phyloP scores from a whole-genome alignment of 352 stramenopile genomes.

The Phytophthora meadii region DNA sequence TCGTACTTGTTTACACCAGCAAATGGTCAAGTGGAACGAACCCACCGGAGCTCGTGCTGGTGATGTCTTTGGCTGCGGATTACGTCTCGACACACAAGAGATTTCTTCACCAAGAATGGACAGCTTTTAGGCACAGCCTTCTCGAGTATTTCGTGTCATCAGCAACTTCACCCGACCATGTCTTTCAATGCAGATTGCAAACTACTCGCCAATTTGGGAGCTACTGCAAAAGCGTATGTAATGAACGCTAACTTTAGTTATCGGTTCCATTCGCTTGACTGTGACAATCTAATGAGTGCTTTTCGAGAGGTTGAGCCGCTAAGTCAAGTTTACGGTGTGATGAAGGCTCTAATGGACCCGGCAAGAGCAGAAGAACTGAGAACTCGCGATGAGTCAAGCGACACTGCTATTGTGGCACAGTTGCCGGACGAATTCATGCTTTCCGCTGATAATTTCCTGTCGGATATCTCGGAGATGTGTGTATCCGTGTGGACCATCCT shows the following conservation, averaged over 20 bases:
- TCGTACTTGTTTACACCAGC: constrained; percentile 78
- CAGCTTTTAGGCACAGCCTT: constrained; percentile 81
- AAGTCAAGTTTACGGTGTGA: constrained; percentile 87
- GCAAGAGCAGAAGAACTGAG: constrained; percentile 22
- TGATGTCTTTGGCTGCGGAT: constrained; percentile 81
- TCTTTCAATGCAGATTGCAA: constrained; percentile 81
- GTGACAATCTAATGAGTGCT: constrained; percentile 82
- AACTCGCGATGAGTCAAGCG: neutral
- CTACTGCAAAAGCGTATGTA: constrained; percentile 31
- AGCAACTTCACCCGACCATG: constrained; percentile 76
- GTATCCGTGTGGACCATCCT: constrained; percentile 81
- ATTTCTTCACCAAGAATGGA: constrained; percentile 89
- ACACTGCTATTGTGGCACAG: constrained; percentile 5
- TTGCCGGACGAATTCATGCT: constrained; percentile 90
- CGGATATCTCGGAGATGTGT: constrained; percentile 87
- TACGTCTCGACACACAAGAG: constrained; percentile 82
- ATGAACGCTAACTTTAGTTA: constrained; percentile 75
- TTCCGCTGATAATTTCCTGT: constrained; percentile 89
- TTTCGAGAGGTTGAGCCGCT: constrained; percentile 90
- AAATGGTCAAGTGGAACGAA: constrained; percentile 84
- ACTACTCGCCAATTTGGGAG: constrained; percentile 77
- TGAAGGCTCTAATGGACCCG: constrained; percentile 81
- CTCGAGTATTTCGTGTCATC: constrained; percentile 59
- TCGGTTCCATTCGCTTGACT: constrained; percentile 84
- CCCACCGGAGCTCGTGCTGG: constrained; percentile 45